These are phyloP conservation scores for Orbilia ellipsospora DNA, from an alignment of 2,329 filamentous ascomycete genomes.

Conservation along the genomic window DNA sequence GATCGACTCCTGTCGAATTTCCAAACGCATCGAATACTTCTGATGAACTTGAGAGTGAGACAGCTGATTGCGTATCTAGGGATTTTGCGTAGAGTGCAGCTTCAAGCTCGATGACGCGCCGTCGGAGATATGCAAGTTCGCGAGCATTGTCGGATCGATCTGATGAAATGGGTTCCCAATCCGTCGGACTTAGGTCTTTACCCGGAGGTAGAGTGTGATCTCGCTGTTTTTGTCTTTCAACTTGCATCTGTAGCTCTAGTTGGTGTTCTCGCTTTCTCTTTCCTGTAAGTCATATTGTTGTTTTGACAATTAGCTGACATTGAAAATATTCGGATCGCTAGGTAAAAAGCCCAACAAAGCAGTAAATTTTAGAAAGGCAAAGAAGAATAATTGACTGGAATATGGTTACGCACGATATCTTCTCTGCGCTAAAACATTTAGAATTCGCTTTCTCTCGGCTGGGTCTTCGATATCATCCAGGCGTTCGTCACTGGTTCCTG, in stretches of 20 bases:
- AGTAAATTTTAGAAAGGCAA: background rate
- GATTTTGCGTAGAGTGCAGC: constrained; percentile 48
- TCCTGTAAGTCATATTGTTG: constrained; percentile 12
- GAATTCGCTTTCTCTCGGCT: constrained; percentile 50
- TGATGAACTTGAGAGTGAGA: constrained; percentile 27
- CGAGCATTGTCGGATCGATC: constrained; percentile 46
- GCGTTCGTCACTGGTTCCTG: constrained; percentile 38
- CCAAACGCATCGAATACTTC: constrained; percentile 51
- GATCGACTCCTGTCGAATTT: constrained; percentile 37
- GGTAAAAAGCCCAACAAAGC: background rate
- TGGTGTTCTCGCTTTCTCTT: constrained; percentile 53
- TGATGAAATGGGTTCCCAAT: constrained; percentile 37
- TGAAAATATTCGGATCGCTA: background rate
- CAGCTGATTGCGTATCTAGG: constrained; percentile 40
- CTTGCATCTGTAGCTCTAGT: constrained; percentile 48
- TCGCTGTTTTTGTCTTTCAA: constrained; percentile 50
- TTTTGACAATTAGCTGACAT: too few species aligned
- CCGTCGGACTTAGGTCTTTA: constrained; percentile 39
- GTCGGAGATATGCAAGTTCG: constrained; percentile 44
- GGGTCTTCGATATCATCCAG: constrained; percentile 51
- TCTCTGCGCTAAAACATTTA: constrained; percentile 50
- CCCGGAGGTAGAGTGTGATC: constrained; percentile 25
- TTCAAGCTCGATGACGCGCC: constrained; percentile 47
- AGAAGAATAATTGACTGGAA: constrained; percentile 1
- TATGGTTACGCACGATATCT: constrained; percentile 54